Conservation (phyloP, 1,284 basidiomycete species). For the Anthracocystis walkeri region DNA sequence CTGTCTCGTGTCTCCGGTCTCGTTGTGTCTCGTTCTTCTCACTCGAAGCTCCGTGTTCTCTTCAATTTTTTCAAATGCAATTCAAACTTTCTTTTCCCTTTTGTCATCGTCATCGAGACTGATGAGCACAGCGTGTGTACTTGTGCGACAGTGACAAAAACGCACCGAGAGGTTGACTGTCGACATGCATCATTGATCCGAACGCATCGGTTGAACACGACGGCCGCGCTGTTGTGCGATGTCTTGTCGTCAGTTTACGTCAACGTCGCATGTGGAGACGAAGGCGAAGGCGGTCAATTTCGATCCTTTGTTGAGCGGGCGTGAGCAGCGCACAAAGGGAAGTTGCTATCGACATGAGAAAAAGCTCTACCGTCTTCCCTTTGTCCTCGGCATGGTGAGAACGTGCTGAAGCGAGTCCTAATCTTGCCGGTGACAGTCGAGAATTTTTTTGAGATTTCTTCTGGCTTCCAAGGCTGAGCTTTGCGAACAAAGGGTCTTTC, state of each 20-base stretch:
- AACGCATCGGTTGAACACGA: neutral
- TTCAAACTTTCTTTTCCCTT: neutral
- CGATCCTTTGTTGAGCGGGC: too few relatives aligned
- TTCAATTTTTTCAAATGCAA: neutral
- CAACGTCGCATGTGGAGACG: too few relatives aligned
- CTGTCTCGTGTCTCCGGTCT: neutral
- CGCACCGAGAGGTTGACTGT: neutral
- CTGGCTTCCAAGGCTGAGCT: slow-evolving; percentile 16
- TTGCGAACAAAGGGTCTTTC: slow-evolving; percentile 9
- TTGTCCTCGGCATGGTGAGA: neutral
- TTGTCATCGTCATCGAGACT: too few relatives aligned
- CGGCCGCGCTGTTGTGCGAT: too few relatives aligned
- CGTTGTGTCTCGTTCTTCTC: neutral
- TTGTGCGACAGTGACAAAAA: neutral
- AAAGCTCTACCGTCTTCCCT: neutral
- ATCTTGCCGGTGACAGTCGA: neutral
- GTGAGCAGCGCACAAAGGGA: too few relatives aligned
- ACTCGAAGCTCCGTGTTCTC: neutral
- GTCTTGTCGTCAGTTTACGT: too few relatives aligned
- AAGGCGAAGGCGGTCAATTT: too few relatives aligned
- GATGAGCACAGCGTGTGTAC: neutral
- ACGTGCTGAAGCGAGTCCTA: neutral
- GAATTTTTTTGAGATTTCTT: slow-evolving; percentile 16
- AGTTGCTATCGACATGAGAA: too few relatives aligned
- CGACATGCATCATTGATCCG: slow-evolving; percentile 8